Evolutionary conservation across 2,329 filamentous ascomycete species (phyloP), one percentile per base, ranked within the genome.

Genomic region (Fusarium foetens): DNA sequence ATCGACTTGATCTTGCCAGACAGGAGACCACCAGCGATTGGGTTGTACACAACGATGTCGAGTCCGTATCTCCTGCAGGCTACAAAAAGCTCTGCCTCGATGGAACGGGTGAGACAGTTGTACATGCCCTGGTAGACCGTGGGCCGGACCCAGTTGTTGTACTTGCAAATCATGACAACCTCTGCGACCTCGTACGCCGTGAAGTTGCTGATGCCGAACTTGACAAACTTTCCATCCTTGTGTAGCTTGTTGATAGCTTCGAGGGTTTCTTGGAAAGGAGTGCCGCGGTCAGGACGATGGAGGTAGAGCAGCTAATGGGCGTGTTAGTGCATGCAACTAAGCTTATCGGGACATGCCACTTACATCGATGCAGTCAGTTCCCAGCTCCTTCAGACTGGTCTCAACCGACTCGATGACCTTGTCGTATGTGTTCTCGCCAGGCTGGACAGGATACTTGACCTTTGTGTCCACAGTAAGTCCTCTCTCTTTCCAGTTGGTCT

Each of bases 61-160:
- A 96, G 86, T 4, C 92, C 92, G 79, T 94, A 95, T 58, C 92
- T 89, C 27, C 89, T 89, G 78, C 92, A 94, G 27, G 90, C 90
- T 6, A 90, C 89, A 59, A 96, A 87, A 45, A 96, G 84, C 80
- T 96, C 93, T 2, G 88, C 80, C 80, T 96, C 94, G 70, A 95
- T 91, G 60, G 88, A 89, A 58, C 94, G 89, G 27, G 91, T 93
- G 73, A 95, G 93, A 63, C 88, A 89, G 81, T 95, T 95, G 82
- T 95, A 95, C 93, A 97, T 95, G 76, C 87, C 94, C 81, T 96
- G 94, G 81, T 94, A 97, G 62, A 97, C 90, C 1, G 92, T 94
- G 2, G 94, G 94, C 42, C 91, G 88, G 21, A 97, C 92, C 93
- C 93, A 97, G 68, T 89, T 89, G 77, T 93, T 91, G 82, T 92